These are phyloP conservation scores for Ganoderma multipileum DNA, from an alignment of 1,284 basidiomycete species.

Conservation along the genomic window DNA sequence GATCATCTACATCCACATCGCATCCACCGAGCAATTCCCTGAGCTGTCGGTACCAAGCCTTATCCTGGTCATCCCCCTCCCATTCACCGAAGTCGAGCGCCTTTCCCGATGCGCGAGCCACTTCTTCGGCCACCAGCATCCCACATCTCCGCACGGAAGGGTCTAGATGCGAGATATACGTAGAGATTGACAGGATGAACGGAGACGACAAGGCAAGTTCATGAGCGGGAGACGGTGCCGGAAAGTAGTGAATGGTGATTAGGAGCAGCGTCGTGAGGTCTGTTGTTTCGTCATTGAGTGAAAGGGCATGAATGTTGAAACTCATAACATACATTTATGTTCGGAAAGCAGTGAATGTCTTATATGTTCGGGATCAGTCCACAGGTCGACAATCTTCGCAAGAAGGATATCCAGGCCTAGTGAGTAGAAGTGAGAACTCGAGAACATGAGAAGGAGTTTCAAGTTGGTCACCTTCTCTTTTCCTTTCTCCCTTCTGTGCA, in stretches of 20 bases:
- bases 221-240: conserved; percentile 47
- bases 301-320: conserved; percentile 1
- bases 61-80: conserved; percentile 81
- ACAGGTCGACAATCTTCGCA: conserved; percentile 57
- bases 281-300: conserved; percentile 35
- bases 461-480: conserved; percentile 46
- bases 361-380: conserved; percentile 73
- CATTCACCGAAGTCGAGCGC: conserved; percentile 83
- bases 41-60: conserved; percentile 67
- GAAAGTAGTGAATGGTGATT: conserved; percentile 65
- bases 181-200: conserved; percentile 79
- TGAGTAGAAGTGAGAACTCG: not conserved
- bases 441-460: not conserved
- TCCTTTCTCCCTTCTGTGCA: conserved; percentile 37
- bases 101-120: conserved; percentile 67
- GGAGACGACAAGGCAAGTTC: conserved; percentile 58
- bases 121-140: conserved; percentile 90
- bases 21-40: conserved; percentile 56
- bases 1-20: conserved; percentile 54
- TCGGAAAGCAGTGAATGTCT: conserved; percentile 74
- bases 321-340: conserved; percentile 63
- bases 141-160: conserved; percentile 84
- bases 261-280: conserved; percentile 79
- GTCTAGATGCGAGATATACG: conserved; percentile 84
- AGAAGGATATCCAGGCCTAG: conserved; percentile 59